These are phyloP conservation scores for Hippophae tibetana DNA, from an alignment of 306 rosid genomes.

Conservation along the genomic window DNA sequence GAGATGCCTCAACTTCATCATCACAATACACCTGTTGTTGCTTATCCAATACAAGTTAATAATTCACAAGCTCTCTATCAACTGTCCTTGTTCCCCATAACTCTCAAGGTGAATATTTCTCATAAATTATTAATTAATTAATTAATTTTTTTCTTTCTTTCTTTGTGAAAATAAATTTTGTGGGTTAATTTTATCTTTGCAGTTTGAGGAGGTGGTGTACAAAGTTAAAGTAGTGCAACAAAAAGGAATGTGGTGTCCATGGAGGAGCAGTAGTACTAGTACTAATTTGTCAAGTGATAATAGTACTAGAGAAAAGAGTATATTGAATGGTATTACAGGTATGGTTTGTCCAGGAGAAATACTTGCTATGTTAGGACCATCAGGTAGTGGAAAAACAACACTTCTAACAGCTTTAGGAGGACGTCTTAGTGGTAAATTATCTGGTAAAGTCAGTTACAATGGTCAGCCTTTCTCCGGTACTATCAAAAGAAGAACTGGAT, in stretches of 20 bases:
- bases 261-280: conserved; percentile 12
- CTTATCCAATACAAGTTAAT: conserved; percentile 34
- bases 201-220: conserved; percentile 90
- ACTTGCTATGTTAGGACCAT: conserved; percentile 93
- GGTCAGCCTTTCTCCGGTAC: conserved; percentile 66
- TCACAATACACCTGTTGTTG: conserved; percentile 23
- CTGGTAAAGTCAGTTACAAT: conserved; percentile 81
- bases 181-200: conserved; percentile 5
- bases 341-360: conserved; percentile 86
- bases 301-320: conserved; percentile 45
- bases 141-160: not conserved
- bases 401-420: conserved; percentile 94
- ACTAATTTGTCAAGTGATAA: too few species aligned
- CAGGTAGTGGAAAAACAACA: conserved; percentile 96
- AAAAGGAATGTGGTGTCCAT: conserved; percentile 34
- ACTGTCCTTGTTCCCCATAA: conserved; percentile 55
- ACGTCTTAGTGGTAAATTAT: conserved; percentile 59
- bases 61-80: conserved; percentile 41
- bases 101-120: conserved; percentile 49
- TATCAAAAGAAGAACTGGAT: conserved; percentile 75
- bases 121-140: too few species aligned
- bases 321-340: conserved; percentile 74
- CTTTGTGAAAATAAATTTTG: not conserved
- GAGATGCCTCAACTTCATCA: conserved; percentile 30
- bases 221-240: conserved; percentile 65